Conservation (phyloP, 2,329 filamentous ascomycete genomes). For the Colletotrichum trifolii region DNA sequence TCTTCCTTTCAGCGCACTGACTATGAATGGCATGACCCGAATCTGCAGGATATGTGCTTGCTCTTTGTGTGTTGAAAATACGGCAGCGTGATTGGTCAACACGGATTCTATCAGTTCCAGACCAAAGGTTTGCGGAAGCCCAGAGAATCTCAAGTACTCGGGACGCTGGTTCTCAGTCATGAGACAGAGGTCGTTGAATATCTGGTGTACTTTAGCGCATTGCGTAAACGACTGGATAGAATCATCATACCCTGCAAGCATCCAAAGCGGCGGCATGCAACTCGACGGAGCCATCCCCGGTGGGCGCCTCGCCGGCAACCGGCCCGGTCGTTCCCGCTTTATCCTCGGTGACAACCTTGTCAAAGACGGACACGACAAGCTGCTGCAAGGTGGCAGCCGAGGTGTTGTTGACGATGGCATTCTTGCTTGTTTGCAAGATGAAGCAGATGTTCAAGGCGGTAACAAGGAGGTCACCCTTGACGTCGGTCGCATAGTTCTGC, state of each 20-base stretch:
- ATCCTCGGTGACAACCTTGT: slow-evolving; percentile 88
- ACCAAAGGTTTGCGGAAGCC: slow-evolving; percentile 83
- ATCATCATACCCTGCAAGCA: slow-evolving; percentile 74
- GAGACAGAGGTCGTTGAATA: slow-evolving; percentile 91
- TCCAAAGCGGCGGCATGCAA: slow-evolving; percentile 84
- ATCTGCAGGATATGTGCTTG: slow-evolving; percentile 81
- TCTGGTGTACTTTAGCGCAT: slow-evolving; percentile 51
- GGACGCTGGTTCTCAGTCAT: slow-evolving; percentile 86
- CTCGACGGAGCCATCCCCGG: slow-evolving; percentile 71
- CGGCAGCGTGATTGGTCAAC: slow-evolving; percentile 82
- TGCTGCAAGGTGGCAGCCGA: slow-evolving; percentile 97
- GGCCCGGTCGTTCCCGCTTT: slow-evolving; percentile 64
- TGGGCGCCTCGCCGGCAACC: slow-evolving; percentile 73
- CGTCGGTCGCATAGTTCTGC: slow-evolving; percentile 87
- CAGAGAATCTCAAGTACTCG: slow-evolving; percentile 82
- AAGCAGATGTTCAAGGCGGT: slow-evolving; percentile 91
- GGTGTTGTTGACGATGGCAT: slow-evolving; percentile 92
- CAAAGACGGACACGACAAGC: slow-evolving; percentile 90
- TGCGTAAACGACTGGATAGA: background rate
- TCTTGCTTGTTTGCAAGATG: slow-evolving; percentile 89
- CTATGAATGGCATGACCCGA: slow-evolving; percentile 85
- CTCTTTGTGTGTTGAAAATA: slow-evolving; percentile 83
- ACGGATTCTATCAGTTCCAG: slow-evolving; percentile 93
- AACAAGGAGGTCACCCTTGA: slow-evolving; percentile 84
- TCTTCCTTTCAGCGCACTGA: slow-evolving; percentile 80